A percentile compares a stretch with the other conserved stretches of the same genome.
Evolutionary conservation across 768 basidiomycete genomes (phyloP).

Genomic region (Leccinum uliginosum): DNA sequence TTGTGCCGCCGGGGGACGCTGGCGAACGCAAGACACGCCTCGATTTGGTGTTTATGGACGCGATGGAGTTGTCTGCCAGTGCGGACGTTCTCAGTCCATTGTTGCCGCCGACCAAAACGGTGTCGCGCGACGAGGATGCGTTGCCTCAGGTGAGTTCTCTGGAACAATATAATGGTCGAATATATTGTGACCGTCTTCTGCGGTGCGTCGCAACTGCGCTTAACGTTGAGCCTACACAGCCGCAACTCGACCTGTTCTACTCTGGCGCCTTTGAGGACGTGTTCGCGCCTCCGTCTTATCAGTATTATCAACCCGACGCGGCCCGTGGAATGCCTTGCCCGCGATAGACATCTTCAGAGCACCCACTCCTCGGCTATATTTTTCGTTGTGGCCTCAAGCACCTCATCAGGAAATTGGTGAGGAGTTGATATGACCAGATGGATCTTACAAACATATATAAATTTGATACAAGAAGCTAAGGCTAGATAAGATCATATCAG

Average conservation of each 20-base stretch:
- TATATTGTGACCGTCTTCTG: conserved; percentile 6
- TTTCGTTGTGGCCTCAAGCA: too few relatives aligned
- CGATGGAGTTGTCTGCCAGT: neutral
- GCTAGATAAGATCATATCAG: too few relatives aligned
- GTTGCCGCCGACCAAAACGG: conserved; percentile 22
- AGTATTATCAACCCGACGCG: conserved; percentile 2
- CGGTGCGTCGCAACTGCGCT: too few relatives aligned
- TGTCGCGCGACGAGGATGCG: neutral
- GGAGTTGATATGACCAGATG: too few relatives aligned
- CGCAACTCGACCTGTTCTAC: neutral
- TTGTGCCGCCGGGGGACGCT: neutral
- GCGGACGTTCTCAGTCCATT: conserved; percentile 26
- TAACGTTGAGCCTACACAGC: too few relatives aligned
- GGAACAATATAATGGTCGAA: neutral
- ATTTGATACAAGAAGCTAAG: too few relatives aligned
- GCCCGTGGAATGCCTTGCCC: neutral
- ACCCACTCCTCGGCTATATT: too few relatives aligned
- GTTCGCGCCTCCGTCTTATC: neutral
- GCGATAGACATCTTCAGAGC: too few relatives aligned
- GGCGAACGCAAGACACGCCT: neutral
- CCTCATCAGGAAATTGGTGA: too few relatives aligned
- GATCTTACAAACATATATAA: too few relatives aligned
- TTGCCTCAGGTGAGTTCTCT: conserved; percentile 12
- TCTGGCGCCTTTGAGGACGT: neutral
- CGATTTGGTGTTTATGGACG: neutral